Percentiles rank a stretch among this genome's conserved stretches.
These are phyloP conservation scores for Friedmanniomyces simplex DNA, from an alignment of 495 filamentous ascomycete species.

Conservation along the genomic window DNA sequence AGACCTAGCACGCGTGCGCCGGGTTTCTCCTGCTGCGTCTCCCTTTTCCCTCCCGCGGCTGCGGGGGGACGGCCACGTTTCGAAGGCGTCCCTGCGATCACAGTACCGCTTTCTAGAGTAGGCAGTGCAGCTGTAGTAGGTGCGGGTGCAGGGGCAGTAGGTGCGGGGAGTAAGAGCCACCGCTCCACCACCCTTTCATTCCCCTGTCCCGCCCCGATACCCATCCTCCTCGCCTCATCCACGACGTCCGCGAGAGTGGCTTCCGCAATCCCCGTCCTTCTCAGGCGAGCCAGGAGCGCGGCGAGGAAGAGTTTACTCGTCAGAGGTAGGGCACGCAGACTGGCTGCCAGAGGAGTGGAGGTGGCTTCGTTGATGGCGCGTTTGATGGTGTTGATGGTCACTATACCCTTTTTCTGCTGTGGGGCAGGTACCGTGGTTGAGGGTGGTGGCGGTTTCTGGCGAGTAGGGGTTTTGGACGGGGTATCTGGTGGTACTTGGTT, in stretches of 20 bases:
- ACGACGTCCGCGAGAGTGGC: slow-evolving; percentile 82
- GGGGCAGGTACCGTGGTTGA: not conserved
- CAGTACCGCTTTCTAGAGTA: not conserved
- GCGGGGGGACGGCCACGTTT: slow-evolving; percentile 29
- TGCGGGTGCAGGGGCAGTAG: not conserved
- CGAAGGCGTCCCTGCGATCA: slow-evolving; percentile 17
- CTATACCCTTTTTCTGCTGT: slow-evolving; percentile 27
- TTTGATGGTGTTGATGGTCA: slow-evolving; percentile 88
- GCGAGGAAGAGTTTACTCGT: slow-evolving; percentile 75
- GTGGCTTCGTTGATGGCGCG: slow-evolving; percentile 92
- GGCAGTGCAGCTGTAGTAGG: not conserved
- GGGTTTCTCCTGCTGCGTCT: slow-evolving; percentile 21
- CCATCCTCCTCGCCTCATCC: slow-evolving; percentile 73
- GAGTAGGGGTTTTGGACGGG: slow-evolving; percentile 34
- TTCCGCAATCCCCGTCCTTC: slow-evolving; percentile 75
- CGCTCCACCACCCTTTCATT: slow-evolving; percentile 26
- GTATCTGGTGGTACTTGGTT: slow-evolving; percentile 31
- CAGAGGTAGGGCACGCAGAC: slow-evolving; percentile 69
- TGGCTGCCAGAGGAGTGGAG: slow-evolving; percentile 79
- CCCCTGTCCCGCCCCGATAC: slow-evolving; percentile 38
- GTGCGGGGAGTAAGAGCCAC: slow-evolving; percentile 22
- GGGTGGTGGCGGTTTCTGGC: slow-evolving; percentile 12
- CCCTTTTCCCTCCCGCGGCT: not conserved
- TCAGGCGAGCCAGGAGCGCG: slow-evolving; percentile 64
- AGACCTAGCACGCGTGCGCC: slow-evolving; percentile 53